Base-by-base conservation (phyloP, 257 asterid species). In the Ballota nigra region DNA sequence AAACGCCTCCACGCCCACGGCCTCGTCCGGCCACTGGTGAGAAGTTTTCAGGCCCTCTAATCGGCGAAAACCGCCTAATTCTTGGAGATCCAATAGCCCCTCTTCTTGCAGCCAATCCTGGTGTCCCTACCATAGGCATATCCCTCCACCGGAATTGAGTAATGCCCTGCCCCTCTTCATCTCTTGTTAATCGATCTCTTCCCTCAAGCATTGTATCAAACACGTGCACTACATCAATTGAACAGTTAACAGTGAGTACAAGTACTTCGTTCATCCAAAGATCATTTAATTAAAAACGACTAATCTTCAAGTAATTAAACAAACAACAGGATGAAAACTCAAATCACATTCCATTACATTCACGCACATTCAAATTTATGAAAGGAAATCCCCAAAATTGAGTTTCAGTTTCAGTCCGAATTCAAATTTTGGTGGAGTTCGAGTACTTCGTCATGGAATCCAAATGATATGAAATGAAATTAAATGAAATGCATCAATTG, bases 121-220 rank as follows among this genome's bases (percentile, higher is more conserved):
- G 83, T 20, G 69, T 56, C 0, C 87, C 90, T 5, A 69, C 80
- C 90, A 87, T 38, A 4, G 79, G 53, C 5, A 73, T 68, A 3
- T 58, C 77, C 13, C 95, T 79, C 96, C 84, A 83, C 55, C 91
- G 81, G 66, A 83, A 67, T 0, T 88, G 91, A 49, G 85, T 79
- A 56, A 74, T 45, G 13, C 75, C 33, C 47, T 56, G 75, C 60
- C 53, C 76, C 60, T 66, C 86, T 16, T 63, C 83, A 26, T 83
- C 96, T 33, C 67, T 83, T 26, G 29, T 31, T 29, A 86, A 55
- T 61, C 97, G 77, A 75, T 90, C 93, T 78, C 97, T 86, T 53
- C 86, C 74, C 63, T 82, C 92, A 29, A 93, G 78, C 97, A 90
- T 88, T 76, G 57, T 67, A 33, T 61, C 71, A 13, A 74, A 69